These are phyloP conservation scores for Astraeus odoratus DNA, from an alignment of 768 basidiomycete species.

Conservation along the genomic window DNA sequence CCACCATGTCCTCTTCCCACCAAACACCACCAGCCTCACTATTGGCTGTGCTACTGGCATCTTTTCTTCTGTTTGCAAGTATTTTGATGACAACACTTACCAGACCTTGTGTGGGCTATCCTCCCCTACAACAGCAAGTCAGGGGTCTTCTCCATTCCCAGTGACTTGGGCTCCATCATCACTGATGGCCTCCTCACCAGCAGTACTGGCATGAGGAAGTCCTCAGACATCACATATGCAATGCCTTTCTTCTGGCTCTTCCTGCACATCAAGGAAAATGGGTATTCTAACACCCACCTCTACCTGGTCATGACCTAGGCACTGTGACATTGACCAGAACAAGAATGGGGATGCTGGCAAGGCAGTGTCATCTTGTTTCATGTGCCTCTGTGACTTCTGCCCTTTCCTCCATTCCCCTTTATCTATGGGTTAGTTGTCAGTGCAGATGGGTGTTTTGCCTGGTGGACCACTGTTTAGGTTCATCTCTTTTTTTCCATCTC, in stretches of 20 bases:
- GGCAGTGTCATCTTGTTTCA: not conserved
- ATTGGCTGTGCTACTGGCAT: not conserved
- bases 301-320: constrained; percentile 14
- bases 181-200: constrained; percentile 27
- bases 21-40: constrained; percentile 3
- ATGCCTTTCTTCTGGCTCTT: constrained; percentile 27
- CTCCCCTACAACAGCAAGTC: constrained; percentile 22
- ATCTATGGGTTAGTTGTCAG: not conserved
- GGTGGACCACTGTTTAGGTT: not conserved
- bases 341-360: not conserved
- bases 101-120: constrained; percentile 15
- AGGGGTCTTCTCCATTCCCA: constrained; percentile 22
- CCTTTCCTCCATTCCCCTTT: not conserved
- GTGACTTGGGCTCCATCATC: constrained; percentile 28
- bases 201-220: constrained; percentile 19
- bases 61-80: not conserved
- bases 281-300: constrained; percentile 27
- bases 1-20: constrained; percentile 21
- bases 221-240: constrained; percentile 25
- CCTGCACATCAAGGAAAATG: constrained; percentile 21
- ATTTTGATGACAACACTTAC: not conserved
- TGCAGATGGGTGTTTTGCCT: not conserved
- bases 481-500: not conserved
- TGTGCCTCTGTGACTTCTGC: not conserved
- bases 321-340: not conserved